Base-by-base conservation (phyloP, 352 stramenopile species). In the Phytophthora agathidicida region DNA sequence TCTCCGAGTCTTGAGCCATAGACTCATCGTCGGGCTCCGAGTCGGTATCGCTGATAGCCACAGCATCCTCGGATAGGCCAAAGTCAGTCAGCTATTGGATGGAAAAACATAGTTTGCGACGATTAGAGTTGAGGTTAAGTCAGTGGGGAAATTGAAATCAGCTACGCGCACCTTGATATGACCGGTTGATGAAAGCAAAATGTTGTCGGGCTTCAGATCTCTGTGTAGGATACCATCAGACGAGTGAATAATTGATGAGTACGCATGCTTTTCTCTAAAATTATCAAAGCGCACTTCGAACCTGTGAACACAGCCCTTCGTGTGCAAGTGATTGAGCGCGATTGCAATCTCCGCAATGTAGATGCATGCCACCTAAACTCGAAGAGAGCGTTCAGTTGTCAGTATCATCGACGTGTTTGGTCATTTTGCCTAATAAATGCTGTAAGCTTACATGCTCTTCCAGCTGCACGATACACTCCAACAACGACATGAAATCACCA, bases 201-300 rank as follows among this genome's bases (percentile, higher is more conserved):
- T 93, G 50, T 97, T 97, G 57, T 97, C 89, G 24, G 89, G 89
- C 41, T 97, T 97, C 13, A 97, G 63, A 67, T 97, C 89, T 52
- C 88, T 93, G 44, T 36, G 39, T 26, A 33, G 17, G 30, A 35
- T 33, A 13, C 38, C 60, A 54, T 7, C 26, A 61, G 22, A 48
- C 48, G 47, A 37, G 35, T 39, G 27, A 35, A 41, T 53, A n/a
- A n/a, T n/a, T n/a, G n/a, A n/a, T n/a, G n/a, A n/a, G n/a, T n/a
- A n/a, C n/a, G n/a, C n/a, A n/a, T n/a, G n/a, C n/a, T n/a, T n/a
- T n/a, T n/a, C n/a, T n/a, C n/a, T n/a, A n/a, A n/a, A n/a, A n/a
- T n/a, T n/a, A 36, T 11, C n/a, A 33, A 46, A 39, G n/a, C 3
- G 20, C 1, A 20, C 2, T 16, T 24, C 48, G 36, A 49, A 94